phyloP scores from a whole-genome alignment of 371 early-diverging fungal species.

The Choanephora cucurbitarum region DNA sequence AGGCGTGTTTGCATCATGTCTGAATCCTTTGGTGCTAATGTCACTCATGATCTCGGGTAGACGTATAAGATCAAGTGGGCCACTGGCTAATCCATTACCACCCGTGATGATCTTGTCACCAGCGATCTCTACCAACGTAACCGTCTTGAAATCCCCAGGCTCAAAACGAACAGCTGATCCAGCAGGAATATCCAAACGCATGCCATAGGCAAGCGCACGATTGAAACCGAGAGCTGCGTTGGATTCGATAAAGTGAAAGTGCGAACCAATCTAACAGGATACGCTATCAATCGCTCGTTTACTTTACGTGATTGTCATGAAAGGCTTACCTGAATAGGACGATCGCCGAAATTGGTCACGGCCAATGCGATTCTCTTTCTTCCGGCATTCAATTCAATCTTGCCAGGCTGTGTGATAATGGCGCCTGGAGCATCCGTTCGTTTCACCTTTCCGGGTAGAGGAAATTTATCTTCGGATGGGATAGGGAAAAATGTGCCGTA shows the following conservation, averaged over 20 bases:
- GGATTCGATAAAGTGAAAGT: conserved; percentile 92
- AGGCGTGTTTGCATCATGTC: conserved; percentile 58
- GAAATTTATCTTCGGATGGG: conserved; percentile 61
- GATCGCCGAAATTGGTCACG: conserved; percentile 89
- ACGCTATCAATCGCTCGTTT: too few species aligned
- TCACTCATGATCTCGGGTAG: conserved; percentile 49
- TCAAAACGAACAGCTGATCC: conserved; percentile 78
- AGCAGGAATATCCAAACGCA: conserved; percentile 87
- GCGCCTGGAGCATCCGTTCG: conserved; percentile 64
- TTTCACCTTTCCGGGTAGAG: conserved; percentile 44
- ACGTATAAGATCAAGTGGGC: conserved; percentile 59
- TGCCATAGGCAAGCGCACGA: conserved; percentile 79
- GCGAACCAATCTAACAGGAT: conserved; percentile 85
- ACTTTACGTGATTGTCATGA: too few species aligned
- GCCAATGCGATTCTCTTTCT: conserved; percentile 64
- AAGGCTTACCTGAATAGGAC: conserved; percentile 76
- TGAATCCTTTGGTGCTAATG: conserved; percentile 55
- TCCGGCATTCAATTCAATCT: conserved; percentile 71
- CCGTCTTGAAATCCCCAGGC: conserved; percentile 83
- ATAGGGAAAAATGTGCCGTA: conserved; percentile 86
- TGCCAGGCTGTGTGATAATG: conserved; percentile 60
- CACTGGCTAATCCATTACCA: conserved; percentile 81
- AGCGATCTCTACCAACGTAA: conserved; percentile 81
- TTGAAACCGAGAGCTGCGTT: conserved; percentile 82
- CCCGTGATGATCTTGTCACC: conserved; percentile 81